Evolutionary conservation across 768 basidiomycete genomes (phyloP).

Genomic region (Neoboletus magnificus): DNA sequence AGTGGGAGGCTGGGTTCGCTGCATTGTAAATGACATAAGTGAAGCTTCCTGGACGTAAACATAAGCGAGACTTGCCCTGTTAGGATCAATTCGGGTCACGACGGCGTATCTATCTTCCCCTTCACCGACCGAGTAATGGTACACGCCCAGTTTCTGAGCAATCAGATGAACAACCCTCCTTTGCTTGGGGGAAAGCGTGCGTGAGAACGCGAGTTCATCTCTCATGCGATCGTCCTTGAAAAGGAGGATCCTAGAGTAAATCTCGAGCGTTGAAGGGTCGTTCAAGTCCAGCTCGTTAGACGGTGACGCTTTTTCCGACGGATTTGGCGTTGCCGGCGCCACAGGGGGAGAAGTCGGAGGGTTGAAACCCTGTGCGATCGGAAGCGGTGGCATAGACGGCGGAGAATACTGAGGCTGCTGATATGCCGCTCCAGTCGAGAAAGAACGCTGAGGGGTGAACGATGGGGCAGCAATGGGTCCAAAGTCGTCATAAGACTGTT

Average conservation of each 20-base stretch:
- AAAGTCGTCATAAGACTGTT: conserved; percentile 70
- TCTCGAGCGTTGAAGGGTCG: conserved; percentile 92
- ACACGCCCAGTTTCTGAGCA: conserved; percentile 94
- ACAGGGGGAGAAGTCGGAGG: conserved; percentile 51
- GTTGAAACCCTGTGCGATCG: conserved; percentile 40
- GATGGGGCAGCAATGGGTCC: conserved; percentile 52
- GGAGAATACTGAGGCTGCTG: conserved; percentile 67
- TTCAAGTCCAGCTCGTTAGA: conserved; percentile 88
- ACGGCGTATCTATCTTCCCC: conserved; percentile 93
- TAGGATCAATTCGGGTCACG: conserved; percentile 86
- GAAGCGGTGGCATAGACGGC: conserved; percentile 41
- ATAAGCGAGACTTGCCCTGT: conserved; percentile 53
- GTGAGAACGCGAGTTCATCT: conserved; percentile 96
- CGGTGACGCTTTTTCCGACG: conserved; percentile 58
- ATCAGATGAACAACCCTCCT: conserved; percentile 92
- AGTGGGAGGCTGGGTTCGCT: conserved; percentile 50
- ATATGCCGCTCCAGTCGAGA: conserved; percentile 58
- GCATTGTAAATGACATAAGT: conserved; percentile 16
- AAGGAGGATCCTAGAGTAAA: conserved; percentile 91
- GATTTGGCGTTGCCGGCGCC: conserved; percentile 56
- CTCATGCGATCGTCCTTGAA: conserved; percentile 99
- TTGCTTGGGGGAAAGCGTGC: conserved; percentile 79
- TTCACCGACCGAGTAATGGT: conserved; percentile 90
- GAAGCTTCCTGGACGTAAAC: conserved; percentile 12
- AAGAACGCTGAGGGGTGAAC: conserved; percentile 72